A percentile compares a stretch with the other conserved stretches of the same genome.
phyloP scores from a whole-genome alignment of 345 rosid species.

The Cardamine chenopodiifolia region DNA sequence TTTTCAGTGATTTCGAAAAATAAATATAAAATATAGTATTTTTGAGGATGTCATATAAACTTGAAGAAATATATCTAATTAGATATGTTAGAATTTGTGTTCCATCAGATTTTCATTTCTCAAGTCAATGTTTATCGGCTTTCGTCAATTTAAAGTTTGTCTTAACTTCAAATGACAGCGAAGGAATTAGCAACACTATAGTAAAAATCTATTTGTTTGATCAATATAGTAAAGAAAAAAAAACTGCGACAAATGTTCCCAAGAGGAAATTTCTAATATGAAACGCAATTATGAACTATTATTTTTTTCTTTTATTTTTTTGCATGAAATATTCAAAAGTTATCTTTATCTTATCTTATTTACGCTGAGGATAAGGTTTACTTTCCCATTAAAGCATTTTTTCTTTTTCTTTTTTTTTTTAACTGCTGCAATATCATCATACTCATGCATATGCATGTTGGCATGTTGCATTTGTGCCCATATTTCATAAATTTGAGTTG shows the following conservation, averaged over 20 bases:
- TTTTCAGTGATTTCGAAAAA: no score
- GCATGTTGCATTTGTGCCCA: conserved; percentile 17
- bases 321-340: neutral
- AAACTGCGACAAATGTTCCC: neutral
- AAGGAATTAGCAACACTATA: neutral
- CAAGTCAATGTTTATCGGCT: neutral
- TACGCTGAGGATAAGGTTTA: conserved; percentile 9
- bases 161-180: neutral
- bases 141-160: neutral
- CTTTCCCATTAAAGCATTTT: neutral
- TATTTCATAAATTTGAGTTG: neutral
- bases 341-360: conserved; percentile 4
- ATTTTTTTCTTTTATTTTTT: neutral
- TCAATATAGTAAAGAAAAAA: neutral
- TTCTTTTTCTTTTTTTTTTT: no score
- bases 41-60: neutral
- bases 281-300: neutral
- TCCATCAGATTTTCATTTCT: no score
- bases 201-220: neutral
- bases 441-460: conserved; percentile 23
- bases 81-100: neutral
- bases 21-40: no score
- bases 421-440: conserved; percentile 17
- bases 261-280: neutral
- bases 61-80: neutral